Conservation (phyloP, 2,329 filamentous ascomycete species). For the Phoma sp. region DNA sequence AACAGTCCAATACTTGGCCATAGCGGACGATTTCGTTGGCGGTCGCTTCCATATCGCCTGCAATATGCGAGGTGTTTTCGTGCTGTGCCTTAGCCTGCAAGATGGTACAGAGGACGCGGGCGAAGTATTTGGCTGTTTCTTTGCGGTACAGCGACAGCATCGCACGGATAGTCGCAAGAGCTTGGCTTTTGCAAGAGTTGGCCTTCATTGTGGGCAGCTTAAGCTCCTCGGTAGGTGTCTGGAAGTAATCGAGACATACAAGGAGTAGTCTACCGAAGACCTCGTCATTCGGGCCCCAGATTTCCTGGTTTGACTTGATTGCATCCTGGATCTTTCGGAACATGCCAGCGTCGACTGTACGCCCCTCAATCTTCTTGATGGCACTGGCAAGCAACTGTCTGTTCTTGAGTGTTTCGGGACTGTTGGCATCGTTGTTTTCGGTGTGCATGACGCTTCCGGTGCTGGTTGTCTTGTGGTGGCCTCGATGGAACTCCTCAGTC, state of each 20-base stretch:
- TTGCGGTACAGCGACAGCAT: conserved; percentile 72
- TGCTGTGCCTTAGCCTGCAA: conserved; percentile 70
- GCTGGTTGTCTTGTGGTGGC: conserved; percentile 48
- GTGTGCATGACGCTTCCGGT: conserved; percentile 45
- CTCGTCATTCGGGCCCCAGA: conserved; percentile 70
- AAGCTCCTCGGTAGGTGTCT: conserved; percentile 57
- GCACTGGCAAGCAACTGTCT: conserved; percentile 73
- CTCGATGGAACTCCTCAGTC: conserved; percentile 33
- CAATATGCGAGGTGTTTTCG: conserved; percentile 73
- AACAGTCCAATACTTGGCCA: conserved; percentile 64
- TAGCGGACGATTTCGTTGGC: conserved; percentile 74
- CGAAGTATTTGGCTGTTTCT: conserved; percentile 71
- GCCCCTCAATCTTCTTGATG: conserved; percentile 73
- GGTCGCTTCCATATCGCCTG: conserved; percentile 75
- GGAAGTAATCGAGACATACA: conserved; percentile 74
- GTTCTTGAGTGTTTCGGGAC: conserved; percentile 52
- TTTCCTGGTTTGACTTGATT: conserved; percentile 67
- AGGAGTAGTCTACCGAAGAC: conserved; percentile 72
- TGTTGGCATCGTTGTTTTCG: conserved; percentile 40
- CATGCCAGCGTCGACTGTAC: conserved; percentile 78
- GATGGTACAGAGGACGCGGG: conserved; percentile 70
- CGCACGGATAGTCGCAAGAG: conserved; percentile 74
- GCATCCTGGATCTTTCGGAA: conserved; percentile 80
- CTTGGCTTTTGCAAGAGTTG: conserved; percentile 76
- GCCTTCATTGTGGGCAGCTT: conserved; percentile 67